Evolutionary conservation across 129 eudicot genomes (phyloP), one percentile per base, ranked within the genome.

Genomic region (Ambrosia artemisiifolia): DNA sequence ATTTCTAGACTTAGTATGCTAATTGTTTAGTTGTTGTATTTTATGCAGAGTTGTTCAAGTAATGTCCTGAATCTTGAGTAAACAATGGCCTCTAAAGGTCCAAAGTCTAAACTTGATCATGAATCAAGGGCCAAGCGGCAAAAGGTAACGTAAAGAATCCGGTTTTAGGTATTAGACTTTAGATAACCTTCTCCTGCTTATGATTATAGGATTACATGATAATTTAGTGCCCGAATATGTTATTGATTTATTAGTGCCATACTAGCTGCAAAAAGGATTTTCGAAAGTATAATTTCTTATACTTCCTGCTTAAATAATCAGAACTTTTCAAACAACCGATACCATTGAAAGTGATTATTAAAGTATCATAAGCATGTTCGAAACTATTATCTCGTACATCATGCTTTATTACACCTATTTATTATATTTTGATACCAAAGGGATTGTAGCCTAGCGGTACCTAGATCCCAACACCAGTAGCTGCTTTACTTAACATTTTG

Each of bases 71-170:
- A 57, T 76, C 48, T 32, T 48, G 69, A 43, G 81, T 44, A 60
- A 65, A 74, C 20, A 50, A 93, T 93, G 98, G 95, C 95, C 91
- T 93, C 98, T 33, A 93, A 89, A 88, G 98, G 96, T 83, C 95
- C 90, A 71, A 89, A 87, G 87, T 89, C 95, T 61, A 93, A 80
- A 73, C 85, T 84, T 70, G 98, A 93, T 80, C 92, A 87, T 78
- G 98, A 92, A 74, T 63, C 91, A 24, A 81, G 88, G 65, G 85
- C 88, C 62, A 85, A 74, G 84, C 81, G 96, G 56, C 98, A 89
- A 73, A 93, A 93, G 98, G 98, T 89, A 55, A 68, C 55, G 11
- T 40, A 2, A 18, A 51, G 36, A 69, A 5, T 18, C 19, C 3
- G 35, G 18, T 70, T 38, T 50, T 36, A 69, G 54, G 28, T 40